Evolutionary conservation across 2,329 filamentous ascomycete genomes (phyloP).

Genomic region (Falciphora oryzae): DNA sequence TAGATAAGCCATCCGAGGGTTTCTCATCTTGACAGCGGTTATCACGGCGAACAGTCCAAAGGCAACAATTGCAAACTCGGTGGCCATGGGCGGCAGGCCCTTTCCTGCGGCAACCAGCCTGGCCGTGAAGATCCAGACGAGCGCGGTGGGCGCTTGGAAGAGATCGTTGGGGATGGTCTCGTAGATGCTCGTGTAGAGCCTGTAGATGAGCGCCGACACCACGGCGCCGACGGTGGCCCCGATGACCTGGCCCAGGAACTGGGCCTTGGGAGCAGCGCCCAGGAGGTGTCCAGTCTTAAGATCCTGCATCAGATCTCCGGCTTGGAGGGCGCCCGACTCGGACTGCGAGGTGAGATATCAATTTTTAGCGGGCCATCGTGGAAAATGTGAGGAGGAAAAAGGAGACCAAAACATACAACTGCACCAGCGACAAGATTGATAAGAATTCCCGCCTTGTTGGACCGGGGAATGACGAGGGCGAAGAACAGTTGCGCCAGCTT

Average conservation of each 20-base stretch:
- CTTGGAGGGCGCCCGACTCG: conserved; percentile 69
- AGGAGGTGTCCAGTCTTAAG: conserved; percentile 93
- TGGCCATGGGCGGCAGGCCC: conserved; percentile 77
- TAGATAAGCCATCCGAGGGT: conserved; percentile 54
- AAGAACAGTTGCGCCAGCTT: conserved; percentile 96
- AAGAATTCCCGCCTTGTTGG: conserved; percentile 77
- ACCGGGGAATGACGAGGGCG: conserved; percentile 77
- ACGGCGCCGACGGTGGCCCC: conserved; percentile 82
- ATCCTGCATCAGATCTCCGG: conserved; percentile 94
- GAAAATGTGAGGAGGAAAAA: neutral
- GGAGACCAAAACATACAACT: conserved; percentile 41
- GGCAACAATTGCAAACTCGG: conserved; percentile 71
- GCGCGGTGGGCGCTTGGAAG: conserved; percentile 90
- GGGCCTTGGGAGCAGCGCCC: conserved; percentile 85
- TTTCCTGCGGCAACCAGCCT: conserved; percentile 78
- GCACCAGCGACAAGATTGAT: conserved; percentile 95
- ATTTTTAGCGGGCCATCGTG: neutral
- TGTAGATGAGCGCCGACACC: conserved; percentile 80
- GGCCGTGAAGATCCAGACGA: conserved; percentile 97
- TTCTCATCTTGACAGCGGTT: conserved; percentile 64
- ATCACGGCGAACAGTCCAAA: conserved; percentile 66
- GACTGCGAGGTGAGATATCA: conserved; percentile 14
- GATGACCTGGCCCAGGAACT: conserved; percentile 95
- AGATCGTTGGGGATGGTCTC: conserved; percentile 72
- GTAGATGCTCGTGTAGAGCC: conserved; percentile 86